Base-by-base conservation (phyloP, 139 green algal genomes). In the Chlorella ohadii region DNA sequence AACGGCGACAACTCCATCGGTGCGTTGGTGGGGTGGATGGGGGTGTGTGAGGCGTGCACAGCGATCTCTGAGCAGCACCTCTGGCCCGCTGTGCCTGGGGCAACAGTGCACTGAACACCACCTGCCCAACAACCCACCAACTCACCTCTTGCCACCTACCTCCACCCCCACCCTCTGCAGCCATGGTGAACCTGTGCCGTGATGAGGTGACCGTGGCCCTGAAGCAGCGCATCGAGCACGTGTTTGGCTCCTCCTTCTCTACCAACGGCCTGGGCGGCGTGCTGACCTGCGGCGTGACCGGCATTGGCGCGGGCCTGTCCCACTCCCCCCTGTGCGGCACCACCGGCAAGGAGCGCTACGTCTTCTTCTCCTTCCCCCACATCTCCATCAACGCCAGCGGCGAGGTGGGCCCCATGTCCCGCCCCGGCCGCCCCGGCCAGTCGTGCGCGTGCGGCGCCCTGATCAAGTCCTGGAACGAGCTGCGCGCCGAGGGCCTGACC, bases 281-380 rank as follows among this genome's bases (percentile, higher is more conserved):
- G n/a, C 85, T 97, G 39, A 96, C 93, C 66, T 95, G 91, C 85
- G 94, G 95, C 55, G 91, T 92, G 25, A 97, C 92, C 5, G 92
- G 92, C 72, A 72, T 95, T 13, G 81, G 83, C 27, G 92, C 91
- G 19, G 92, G 90, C 57, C 82, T 95, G 25, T 88, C 72, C 34
- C 92, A 95, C 86, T 79, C 89, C 2, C 92, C 92, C 27, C 82
- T 81, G 22, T 79, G 68, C 44, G 57, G 44, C 20, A 73, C 55
- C 39, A 79, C 34, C 31, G 94, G 94, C 83, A 93, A 92, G 79
- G 93, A 96, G 86, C 90, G 92, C 70, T 96, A 98, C 83, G 93
- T 98, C 51, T 98, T 98, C 91, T 97, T 97, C 81, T 94, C 91
- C 81, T 96, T 97, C 87, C 95, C 95, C 34, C 95, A 98, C 90